Percentiles rank a stretch among this genome's conserved stretches.
These are phyloP conservation scores for Orbilia ellipsospora DNA, from an alignment of 2,329 filamentous ascomycete species.

Conservation along the genomic window DNA sequence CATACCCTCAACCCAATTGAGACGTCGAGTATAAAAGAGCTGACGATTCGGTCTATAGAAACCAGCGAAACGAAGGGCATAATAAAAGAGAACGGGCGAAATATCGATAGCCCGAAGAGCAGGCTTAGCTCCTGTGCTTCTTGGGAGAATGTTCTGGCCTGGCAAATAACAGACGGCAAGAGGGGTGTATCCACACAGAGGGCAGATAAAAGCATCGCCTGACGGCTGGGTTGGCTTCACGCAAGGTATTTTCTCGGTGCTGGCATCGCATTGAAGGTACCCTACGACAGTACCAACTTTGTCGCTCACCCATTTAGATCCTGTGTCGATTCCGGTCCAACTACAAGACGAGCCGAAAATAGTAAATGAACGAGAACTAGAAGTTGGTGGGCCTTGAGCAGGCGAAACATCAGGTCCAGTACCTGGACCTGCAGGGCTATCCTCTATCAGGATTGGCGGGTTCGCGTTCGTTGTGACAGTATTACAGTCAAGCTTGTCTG, in stretches of 20 bases:
- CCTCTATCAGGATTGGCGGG: too few species aligned
- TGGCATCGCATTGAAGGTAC: constrained; percentile 4
- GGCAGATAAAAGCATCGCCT: background rate
- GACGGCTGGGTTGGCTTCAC: constrained; percentile 13
- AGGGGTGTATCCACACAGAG: constrained; percentile 12
- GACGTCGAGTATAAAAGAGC: constrained; percentile 36
- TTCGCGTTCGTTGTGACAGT: too few species aligned
- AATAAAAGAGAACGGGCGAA: background rate
- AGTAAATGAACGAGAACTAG: background rate
- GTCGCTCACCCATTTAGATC: background rate
- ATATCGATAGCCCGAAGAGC: background rate
- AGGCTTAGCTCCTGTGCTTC: background rate
- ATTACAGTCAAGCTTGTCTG: too few species aligned
- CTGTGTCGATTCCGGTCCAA: too few species aligned
- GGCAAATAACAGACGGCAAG: constrained; percentile 30
- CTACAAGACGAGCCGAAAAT: background rate
- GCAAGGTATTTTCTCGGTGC: constrained; percentile 8
- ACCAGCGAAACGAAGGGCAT: background rate
- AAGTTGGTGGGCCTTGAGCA: constrained; percentile 5
- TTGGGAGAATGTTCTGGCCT: background rate
- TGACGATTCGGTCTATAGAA: constrained; percentile 29
- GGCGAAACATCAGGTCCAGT: background rate
- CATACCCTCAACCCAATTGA: constrained; percentile 12
- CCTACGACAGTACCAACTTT: background rate
- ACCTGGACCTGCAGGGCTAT: too few species aligned